Conservation (phyloP, 371 early-diverging fungal species). For the Choanephora cucurbitarum region DNA sequence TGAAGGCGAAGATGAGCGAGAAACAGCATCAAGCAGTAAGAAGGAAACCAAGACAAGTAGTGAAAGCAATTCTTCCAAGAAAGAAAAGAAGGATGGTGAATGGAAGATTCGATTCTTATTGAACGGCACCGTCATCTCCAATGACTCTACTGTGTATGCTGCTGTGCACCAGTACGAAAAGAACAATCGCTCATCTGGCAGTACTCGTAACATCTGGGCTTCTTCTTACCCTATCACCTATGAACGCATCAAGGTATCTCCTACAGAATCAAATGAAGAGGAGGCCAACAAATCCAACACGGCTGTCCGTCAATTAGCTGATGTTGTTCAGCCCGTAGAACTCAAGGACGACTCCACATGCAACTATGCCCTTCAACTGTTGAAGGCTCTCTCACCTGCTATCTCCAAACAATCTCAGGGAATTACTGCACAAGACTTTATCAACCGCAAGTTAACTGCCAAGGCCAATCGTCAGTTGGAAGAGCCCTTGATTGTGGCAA, state of each 20-base stretch:
- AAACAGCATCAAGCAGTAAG: not conserved
- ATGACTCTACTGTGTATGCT: slow-evolving; percentile 63
- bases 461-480: slow-evolving; percentile 85
- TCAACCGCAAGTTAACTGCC: slow-evolving; percentile 79
- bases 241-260: slow-evolving; percentile 35
- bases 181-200: slow-evolving; percentile 6
- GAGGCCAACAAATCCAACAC: slow-evolving; percentile 13
- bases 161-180: slow-evolving; percentile 60
- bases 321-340: slow-evolving; percentile 22
- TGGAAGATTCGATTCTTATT: slow-evolving; percentile 61
- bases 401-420: slow-evolving; percentile 17
- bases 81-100: slow-evolving; percentile 29
- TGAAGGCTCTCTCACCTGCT: slow-evolving; percentile 44
- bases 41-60: not conserved
- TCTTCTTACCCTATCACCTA: slow-evolving; percentile 59
- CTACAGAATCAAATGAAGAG: slow-evolving; percentile 11
- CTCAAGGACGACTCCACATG: slow-evolving; percentile 32
- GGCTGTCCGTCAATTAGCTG: slow-evolving; percentile 18
- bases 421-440: slow-evolving; percentile 59
- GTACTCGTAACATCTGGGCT: slow-evolving; percentile 47
- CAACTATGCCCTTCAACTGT: slow-evolving; percentile 51
- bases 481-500: slow-evolving; percentile 87
- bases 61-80: not conserved
- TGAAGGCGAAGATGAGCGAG: not conserved
- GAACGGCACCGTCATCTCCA: slow-evolving; percentile 50